Evolutionary conservation across 176 grass and related monocot genomes (phyloP), one percentile per base, ranked within the genome.

Genomic region (Carex cristatella): DNA sequence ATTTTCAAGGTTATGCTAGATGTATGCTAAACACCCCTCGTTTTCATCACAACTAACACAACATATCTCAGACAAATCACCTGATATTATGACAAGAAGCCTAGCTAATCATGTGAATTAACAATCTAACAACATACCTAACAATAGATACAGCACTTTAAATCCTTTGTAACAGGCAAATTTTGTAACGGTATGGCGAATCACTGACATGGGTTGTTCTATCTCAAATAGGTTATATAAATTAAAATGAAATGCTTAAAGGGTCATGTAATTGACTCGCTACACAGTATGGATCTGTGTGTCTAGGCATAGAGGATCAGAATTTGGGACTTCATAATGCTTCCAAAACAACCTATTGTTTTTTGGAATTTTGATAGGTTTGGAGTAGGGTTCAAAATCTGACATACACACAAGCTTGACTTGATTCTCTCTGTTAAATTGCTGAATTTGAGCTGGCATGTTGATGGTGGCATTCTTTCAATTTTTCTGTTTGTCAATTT

Each of bases 371-470:
- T 76, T 30, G 48, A 75, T 75, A 75, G 42, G 9, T 75, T 54
- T n/a, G 18, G 27, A 49, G 65, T 3, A 53, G 71, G 72, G 9
- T 54, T 55, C 19, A 76, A 54, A 76, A 77, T 77, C 72, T 77
- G 72, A 77, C 72, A 77, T 77, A 77, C 72, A 54, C 46, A 49
- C 71, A 56, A 55, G 27, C 72, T 32, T 77, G 72, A 77, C 46
- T 55, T 77, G 72, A 56, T 77, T 77, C 72, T 77, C 72, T 54
- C 27, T 30, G 35, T 77, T 77, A 55, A 77, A 77, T 76, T 56
- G 72, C 72, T 56, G 48, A 77, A 77, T 56, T 77, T 55, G 48
- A 77, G 72, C 72, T 77, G 48, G 72, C 48, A 51, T 11, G 11
- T 9, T 51, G 48, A 51, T 11, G 11, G 48, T 51, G 48, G 10